Conservation (phyloP, 2,329 filamentous ascomycete species). For the Fusarium setosum region DNA sequence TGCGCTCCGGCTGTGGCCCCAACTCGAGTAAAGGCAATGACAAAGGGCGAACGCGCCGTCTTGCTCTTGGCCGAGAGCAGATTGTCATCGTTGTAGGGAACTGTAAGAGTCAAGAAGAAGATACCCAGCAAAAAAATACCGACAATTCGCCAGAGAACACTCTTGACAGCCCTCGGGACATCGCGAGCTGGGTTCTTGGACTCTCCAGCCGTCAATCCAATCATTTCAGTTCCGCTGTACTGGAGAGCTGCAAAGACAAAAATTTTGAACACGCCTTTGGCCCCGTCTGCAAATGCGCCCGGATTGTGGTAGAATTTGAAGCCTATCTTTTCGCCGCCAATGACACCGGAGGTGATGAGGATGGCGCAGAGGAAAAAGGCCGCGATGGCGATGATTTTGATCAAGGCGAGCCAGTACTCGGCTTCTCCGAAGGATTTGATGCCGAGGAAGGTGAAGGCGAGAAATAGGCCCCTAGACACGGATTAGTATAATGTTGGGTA, state of each 20-base stretch:
- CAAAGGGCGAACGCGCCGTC: not conserved
- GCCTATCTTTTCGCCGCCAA: conserved; percentile 36
- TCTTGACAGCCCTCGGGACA: not conserved
- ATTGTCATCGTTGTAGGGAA: not conserved
- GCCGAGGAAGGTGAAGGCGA: not conserved
- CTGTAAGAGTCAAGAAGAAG: not conserved
- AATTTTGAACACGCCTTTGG: not conserved
- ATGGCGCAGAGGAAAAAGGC: conserved; percentile 22
- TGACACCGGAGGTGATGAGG: conserved; percentile 33
- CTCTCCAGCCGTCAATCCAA: not conserved
- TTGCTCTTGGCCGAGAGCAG: not conserved
- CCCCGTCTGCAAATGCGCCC: not conserved
- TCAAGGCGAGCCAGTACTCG: conserved; percentile 17
- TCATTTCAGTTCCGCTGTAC: not conserved
- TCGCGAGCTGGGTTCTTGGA: not conserved
- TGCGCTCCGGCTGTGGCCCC: not conserved
- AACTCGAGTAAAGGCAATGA: not conserved
- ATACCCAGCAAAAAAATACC: not conserved
- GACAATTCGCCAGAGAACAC: not conserved
- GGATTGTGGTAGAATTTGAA: conserved; percentile 19
- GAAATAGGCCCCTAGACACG: not conserved
- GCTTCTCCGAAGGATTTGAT: conserved; percentile 1
- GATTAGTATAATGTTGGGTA: not conserved
- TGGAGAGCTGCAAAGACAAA: not conserved
- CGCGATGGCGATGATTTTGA: conserved; percentile 15